phyloP scores from a whole-genome alignment of 1,284 basidiomycete genomes.

The Sparassis latifolia region DNA sequence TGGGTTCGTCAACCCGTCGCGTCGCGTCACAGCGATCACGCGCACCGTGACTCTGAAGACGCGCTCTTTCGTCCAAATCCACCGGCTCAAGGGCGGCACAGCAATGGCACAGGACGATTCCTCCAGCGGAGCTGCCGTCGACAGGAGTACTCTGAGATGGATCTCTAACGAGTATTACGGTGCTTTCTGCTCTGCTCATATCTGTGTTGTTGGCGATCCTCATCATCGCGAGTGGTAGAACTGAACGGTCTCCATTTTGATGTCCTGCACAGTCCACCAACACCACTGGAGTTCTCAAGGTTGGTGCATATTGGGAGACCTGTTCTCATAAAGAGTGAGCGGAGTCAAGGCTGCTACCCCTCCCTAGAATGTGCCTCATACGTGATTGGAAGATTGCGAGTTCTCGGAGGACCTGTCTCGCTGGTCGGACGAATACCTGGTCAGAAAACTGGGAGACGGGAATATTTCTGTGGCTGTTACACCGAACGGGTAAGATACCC shows the following conservation, averaged over 20 bases:
- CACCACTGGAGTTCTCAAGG: constrained; percentile 67
- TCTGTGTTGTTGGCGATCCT: not conserved
- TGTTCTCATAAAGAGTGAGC: constrained; percentile 63
- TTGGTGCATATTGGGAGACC: constrained; percentile 74
- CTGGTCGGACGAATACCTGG: constrained; percentile 66
- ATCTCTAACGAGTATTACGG: constrained; percentile 52
- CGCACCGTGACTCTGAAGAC: not conserved
- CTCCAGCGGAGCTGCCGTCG: too few species aligned
- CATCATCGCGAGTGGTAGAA: constrained; percentile 31
- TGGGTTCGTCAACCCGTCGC: not conserved
- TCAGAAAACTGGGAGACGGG: constrained; percentile 43
- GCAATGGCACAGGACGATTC: too few species aligned
- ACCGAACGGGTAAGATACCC: constrained; percentile 63
- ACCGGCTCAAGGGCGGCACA: too few species aligned
- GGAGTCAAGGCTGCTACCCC: not conserved
- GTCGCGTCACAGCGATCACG: constrained; percentile 1
- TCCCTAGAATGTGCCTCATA: not conserved
- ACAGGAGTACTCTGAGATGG: constrained; percentile 28
- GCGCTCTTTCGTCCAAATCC: too few species aligned
- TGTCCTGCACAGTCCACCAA: constrained; percentile 51
- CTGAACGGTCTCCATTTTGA: constrained; percentile 59
- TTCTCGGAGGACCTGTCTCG: constrained; percentile 31
- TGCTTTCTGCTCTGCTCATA: constrained; percentile 15
- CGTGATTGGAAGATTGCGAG: constrained; percentile 23
- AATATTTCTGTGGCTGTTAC: constrained; percentile 74